Conservation (phyloP, 352 stramenopile genomes). For the Phytopythium kandeliae region DNA sequence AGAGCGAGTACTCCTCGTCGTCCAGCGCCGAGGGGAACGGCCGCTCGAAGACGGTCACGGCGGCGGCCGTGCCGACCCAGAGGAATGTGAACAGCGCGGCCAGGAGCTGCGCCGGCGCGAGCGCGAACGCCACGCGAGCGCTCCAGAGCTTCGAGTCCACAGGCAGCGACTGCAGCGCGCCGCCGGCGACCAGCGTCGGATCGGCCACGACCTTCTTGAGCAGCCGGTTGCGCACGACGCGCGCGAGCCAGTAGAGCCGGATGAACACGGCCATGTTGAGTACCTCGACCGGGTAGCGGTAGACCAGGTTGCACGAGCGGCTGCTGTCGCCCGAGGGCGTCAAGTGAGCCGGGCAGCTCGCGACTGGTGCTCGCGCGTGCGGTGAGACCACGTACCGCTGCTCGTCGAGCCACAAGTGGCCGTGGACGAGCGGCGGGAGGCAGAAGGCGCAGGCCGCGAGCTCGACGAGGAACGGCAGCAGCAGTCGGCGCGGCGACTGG, state of each 20-base stretch:
- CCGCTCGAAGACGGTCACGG: constrained; percentile 53
- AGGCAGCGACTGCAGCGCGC: constrained; percentile 19
- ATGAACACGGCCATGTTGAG: constrained; percentile 54
- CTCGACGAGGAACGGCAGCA: constrained; percentile 39
- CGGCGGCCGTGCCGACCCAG: constrained; percentile 38
- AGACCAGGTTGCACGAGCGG: constrained; percentile 32
- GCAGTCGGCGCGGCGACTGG: constrained; percentile 17
- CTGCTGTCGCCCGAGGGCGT: constrained; percentile 14
- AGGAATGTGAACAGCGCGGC: constrained; percentile 37
- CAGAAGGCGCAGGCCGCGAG: constrained; percentile 33
- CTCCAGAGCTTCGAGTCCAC: constrained; percentile 51
- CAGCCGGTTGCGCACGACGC: constrained; percentile 43
- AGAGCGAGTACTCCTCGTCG: constrained; percentile 50
- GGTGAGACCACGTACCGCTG: constrained; percentile 29
- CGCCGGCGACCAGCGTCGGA: constrained; percentile 19
- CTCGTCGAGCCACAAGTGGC: constrained; percentile 34
- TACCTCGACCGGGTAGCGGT: constrained; percentile 55
- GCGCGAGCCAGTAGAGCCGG: constrained; percentile 57
- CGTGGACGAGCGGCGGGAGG: constrained; percentile 47
- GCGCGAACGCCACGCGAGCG: constrained; percentile 42
- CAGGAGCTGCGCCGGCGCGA: constrained; percentile 32
- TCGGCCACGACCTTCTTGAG: constrained; percentile 26
- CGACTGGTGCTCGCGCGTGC: constrained; percentile 6
- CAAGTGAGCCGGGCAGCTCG: constrained; percentile 19
- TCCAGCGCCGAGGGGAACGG: constrained; percentile 53